A percentile compares a stretch with the other conserved stretches of the same genome.
Conservation (phyloP, 2,329 filamentous ascomycete genomes). For the Penicillium olsonii region DNA sequence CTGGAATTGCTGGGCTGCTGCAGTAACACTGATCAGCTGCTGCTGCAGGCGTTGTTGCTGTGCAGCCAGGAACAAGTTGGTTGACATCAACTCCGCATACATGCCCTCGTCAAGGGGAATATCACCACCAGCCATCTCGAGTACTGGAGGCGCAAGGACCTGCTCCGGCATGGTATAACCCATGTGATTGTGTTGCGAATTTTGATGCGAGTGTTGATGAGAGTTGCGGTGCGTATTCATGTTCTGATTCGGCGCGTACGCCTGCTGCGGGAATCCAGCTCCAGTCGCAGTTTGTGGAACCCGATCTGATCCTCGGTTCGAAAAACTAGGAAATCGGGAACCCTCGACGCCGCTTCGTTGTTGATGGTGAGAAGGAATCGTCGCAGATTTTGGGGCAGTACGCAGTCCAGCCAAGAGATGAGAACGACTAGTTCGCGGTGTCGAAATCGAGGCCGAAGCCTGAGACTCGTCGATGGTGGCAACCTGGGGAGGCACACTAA, state of each 20-base stretch:
- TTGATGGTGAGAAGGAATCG: slow-evolving; percentile 66
- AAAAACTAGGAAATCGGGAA: slow-evolving; percentile 49
- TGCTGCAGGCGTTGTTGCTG: slow-evolving; percentile 95
- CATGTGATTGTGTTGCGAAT: slow-evolving; percentile 49
- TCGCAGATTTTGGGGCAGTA: slow-evolving; percentile 86
- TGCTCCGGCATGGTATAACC: slow-evolving; percentile 78
- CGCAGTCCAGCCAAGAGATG: slow-evolving; percentile 91
- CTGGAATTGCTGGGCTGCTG: slow-evolving; percentile 79
- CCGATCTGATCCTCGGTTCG: slow-evolving; percentile 47
- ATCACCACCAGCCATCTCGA: slow-evolving; percentile 67
- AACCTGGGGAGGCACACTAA: slow-evolving; percentile 76
- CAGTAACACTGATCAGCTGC: slow-evolving; percentile 81
- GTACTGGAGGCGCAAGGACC: slow-evolving; percentile 67
- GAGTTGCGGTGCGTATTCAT: slow-evolving; percentile 34
- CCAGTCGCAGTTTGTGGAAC: slow-evolving; percentile 63
- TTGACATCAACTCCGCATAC: slow-evolving; percentile 86
- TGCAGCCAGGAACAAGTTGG: slow-evolving; percentile 88
- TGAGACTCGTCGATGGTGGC: slow-evolving; percentile 64
- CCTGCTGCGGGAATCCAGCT: slow-evolving; percentile 52
- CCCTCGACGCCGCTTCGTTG: slow-evolving; percentile 53
- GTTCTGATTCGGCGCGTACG: slow-evolving; percentile 35
- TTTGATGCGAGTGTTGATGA: neutral
- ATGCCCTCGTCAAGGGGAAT: slow-evolving; percentile 80
- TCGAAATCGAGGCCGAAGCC: slow-evolving; percentile 69
- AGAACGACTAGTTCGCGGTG: slow-evolving; percentile 89